Conservation (phyloP, 495 filamentous ascomycete species). For the Daldinia childiae region DNA sequence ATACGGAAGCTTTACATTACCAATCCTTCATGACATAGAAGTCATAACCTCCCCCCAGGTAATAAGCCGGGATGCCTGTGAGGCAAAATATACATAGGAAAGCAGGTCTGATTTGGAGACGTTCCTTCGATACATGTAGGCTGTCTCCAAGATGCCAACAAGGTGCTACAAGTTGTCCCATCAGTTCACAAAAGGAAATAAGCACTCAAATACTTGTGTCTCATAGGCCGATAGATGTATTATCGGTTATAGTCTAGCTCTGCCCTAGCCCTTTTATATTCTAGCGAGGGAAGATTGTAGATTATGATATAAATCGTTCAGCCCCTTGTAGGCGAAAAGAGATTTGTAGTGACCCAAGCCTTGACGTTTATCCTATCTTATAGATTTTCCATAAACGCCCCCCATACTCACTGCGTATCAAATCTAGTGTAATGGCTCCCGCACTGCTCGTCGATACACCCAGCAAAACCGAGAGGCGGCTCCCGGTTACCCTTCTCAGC, state of each 20-base stretch:
- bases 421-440: background rate
- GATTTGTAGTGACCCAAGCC: background rate
- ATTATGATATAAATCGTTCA: background rate
- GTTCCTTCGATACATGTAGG: background rate
- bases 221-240: background rate
- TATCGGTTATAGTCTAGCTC: background rate
- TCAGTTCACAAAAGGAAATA: background rate
- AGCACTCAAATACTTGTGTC: background rate
- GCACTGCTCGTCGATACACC: constrained; percentile 18
- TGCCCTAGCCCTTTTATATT: background rate
- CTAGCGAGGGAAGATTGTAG: background rate
- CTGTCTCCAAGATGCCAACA: background rate
- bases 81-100: background rate
- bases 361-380: background rate
- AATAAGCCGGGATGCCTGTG: background rate
- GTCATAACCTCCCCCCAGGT: background rate
- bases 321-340: background rate
- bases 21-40: background rate
- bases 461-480: constrained; percentile 20
- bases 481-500: constrained; percentile 46
- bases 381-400: background rate
- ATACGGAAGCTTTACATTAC: background rate
- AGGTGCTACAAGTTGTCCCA: background rate
- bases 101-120: background rate
- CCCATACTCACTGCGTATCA: background rate